Conservation (phyloP, 331 rosid genomes). For the Rosa hybrid region DNA sequence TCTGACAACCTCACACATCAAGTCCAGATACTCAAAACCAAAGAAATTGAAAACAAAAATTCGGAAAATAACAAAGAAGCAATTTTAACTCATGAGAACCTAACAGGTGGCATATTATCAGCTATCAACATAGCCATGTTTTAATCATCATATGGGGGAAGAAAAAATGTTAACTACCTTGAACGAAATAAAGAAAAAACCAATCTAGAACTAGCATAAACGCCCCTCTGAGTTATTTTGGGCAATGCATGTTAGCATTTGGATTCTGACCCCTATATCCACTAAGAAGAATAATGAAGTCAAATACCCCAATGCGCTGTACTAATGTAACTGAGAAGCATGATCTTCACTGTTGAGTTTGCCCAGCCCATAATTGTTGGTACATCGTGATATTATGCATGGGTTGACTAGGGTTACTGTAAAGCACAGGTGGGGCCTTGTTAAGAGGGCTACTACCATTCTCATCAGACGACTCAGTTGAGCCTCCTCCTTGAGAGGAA, state of each 20-base stretch:
- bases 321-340: slow-evolving; percentile 22
- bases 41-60: background rate
- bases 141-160: slow-evolving; percentile 16
- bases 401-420: slow-evolving; percentile 45
- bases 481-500: slow-evolving; percentile 62
- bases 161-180: slow-evolving; percentile 22
- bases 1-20: background rate
- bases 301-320: slow-evolving; percentile 30
- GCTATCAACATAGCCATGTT: slow-evolving; percentile 37
- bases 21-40: slow-evolving; percentile 17
- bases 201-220: slow-evolving; percentile 32
- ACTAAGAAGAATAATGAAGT: slow-evolving; percentile 32
- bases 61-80: slow-evolving; percentile 1
- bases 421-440: slow-evolving; percentile 52
- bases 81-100: slow-evolving; percentile 38
- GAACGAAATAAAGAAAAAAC: slow-evolving; percentile 12
- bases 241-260: slow-evolving; percentile 38
- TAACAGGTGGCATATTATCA: slow-evolving; percentile 43
- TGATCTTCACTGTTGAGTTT: slow-evolving; percentile 61
- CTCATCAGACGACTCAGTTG: slow-evolving; percentile 69
- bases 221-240: slow-evolving; percentile 30
- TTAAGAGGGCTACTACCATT: slow-evolving; percentile 53
- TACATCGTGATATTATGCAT: slow-evolving; percentile 51
- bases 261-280: slow-evolving; percentile 26
- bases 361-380: slow-evolving; percentile 51